Base-by-base conservation (phyloP, 129 eudicot genomes). In the Glebionis coronaria region DNA sequence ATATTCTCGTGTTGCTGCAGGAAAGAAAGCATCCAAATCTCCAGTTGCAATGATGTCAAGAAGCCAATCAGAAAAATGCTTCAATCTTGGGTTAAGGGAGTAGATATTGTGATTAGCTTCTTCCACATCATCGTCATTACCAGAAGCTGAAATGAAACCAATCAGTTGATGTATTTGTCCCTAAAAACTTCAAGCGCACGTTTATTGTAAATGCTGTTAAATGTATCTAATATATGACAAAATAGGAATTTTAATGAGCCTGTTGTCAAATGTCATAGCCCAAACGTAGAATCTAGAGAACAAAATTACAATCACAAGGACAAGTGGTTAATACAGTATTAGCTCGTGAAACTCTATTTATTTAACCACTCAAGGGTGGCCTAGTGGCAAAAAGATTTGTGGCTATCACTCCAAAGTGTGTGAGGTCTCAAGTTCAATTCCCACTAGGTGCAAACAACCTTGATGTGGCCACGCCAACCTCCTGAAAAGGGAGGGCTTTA, bases 1-100 rank as follows among this genome's bases (percentile, higher is more conserved):
- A 78, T 89, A 90, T 62, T 94, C 99, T 9, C 99, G 89, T n/a
- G 97, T 90, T 51, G 97, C 97, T 28, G 97, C 99, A 44, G 99
- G 99, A 61, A 94, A 89, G 62, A 94, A 88, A 8, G 97, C 97
- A 71, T 94, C 99, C 76, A 94, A 76, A 78, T 90, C 95, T 67
- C 99, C 99, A 1, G 99, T 88, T 44, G 96, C 97, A 57, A 94
- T 94, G 31, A 94, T 94, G 75, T 94, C 97, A 27, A 94, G 84
- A 27, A 94, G 95, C 99, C 99, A 94, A 54, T 90, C 95, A 27
- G 99, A 94, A 65, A 94, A 94, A 72, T 86, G 87, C 87, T 94
- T 88, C 78, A 94, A 73, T 82, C 88, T 84, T 16, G 95, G 85
- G 77, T 83, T 89, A 28, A 94, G 85, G 53, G 97, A 81, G 78